phyloP scores from a whole-genome alignment of 768 basidiomycete species.

The Amyloporia xantha region DNA sequence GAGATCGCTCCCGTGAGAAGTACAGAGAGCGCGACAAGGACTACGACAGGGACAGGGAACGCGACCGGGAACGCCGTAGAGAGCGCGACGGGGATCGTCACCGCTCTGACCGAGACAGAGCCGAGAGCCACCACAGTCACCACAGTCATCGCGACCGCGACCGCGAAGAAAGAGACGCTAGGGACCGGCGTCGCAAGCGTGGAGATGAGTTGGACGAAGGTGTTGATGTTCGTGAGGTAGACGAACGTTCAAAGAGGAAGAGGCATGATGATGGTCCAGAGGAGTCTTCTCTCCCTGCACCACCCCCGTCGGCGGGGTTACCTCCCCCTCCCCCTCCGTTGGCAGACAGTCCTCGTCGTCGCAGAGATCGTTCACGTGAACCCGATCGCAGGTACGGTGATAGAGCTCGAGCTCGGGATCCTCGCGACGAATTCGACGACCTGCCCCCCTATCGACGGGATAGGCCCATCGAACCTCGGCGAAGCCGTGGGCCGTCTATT shows the following conservation, averaged over 20 bases:
- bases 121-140: conserved; percentile 49
- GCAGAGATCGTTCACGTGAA: conserved; percentile 46
- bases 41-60: conserved; percentile 42
- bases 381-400: conserved; percentile 43
- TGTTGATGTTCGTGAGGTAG: conserved; percentile 29
- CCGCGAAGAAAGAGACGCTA: conserved; percentile 42
- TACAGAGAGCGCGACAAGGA: conserved; percentile 36
- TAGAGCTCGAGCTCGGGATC: conserved; percentile 38
- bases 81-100: conserved; percentile 41
- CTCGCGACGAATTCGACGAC: conserved; percentile 61
- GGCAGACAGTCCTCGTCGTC: conserved; percentile 45
- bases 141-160: conserved; percentile 46
- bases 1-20: conserved; percentile 33
- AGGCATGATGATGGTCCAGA: conserved; percentile 48
- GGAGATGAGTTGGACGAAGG: conserved; percentile 52
- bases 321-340: conserved; percentile 36
- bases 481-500: background rate
- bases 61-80: conserved; percentile 29
- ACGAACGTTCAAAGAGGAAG: conserved; percentile 63
- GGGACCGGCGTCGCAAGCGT: conserved; percentile 58
- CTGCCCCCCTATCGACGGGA: conserved; percentile 37
- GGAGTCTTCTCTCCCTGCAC: conserved; percentile 37
- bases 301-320: conserved; percentile 40
- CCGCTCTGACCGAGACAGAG: conserved; percentile 40
- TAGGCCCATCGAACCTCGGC: conserved; percentile 34